Evolutionary conservation across 1,284 basidiomycete species (phyloP), one percentile per base, ranked within the genome.

Genomic region (Pseudozyma hubeiensis): DNA sequence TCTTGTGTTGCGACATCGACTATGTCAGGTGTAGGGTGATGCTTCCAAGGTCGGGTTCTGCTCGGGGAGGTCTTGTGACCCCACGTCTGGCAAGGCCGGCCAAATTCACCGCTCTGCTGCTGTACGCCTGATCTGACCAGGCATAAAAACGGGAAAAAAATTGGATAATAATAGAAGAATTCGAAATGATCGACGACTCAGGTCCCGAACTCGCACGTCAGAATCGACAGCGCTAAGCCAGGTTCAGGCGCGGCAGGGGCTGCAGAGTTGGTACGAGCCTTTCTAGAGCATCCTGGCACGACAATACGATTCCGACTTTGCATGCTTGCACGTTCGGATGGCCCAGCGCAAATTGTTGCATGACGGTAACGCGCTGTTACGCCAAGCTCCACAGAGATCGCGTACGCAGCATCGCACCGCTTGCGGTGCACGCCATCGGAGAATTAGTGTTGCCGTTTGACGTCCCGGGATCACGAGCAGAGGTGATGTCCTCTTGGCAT

Each of bases 131-230:
- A 24, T 4, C 24, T 24, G 24, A 24, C 37, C 53, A 63, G 61
- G 48, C 24, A 45, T 44, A 30, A 9, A 9, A 24, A 30, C 17
- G 24, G 17, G 34, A 17, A 40, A 45, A 39, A 43, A 30, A 41
- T n/a, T n/a, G 6, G n/a, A 43, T 24, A 33, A 33, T 31, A 40
- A 41, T 11, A 6, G 11, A 45, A 49, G 56, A 59, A 53, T 66
- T 66, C 64, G 64, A 67, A 67, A 49, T 45, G 58, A 67, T 67
- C 64, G 64, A 67, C 64, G 57, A 65, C 55, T 65, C 57, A 65
- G 53, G 39, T 57, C 52, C 55, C 55, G 35, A 54, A 47, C 60
- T 44, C 46, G 56, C 52, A 68, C 55, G 54, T 56, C 59, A 62
- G 16, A 16, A 47, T 8, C 13, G 24, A 24, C 24, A 30, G 19